These are phyloP conservation scores for Ceratocystis albifundus DNA, from an alignment of 2,329 filamentous ascomycete genomes.

Conservation along the genomic window DNA sequence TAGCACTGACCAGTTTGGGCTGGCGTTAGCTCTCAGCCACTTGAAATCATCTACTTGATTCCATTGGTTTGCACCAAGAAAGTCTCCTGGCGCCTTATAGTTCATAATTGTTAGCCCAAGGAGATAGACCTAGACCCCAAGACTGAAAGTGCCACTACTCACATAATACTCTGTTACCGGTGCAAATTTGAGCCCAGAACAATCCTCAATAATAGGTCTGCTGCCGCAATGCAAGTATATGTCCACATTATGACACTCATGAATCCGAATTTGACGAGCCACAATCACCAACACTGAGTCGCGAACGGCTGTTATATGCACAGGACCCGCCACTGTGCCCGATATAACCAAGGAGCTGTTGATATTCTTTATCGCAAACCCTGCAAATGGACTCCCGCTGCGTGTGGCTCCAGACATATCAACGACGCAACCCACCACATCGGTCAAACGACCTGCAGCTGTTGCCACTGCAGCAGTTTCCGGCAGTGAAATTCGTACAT, in stretches of 20 bases:
- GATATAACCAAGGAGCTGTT: constrained; percentile 61
- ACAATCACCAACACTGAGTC: constrained; percentile 67
- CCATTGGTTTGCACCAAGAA: constrained; percentile 55
- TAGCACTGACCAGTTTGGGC: constrained; percentile 76
- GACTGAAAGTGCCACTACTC: constrained; percentile 23
- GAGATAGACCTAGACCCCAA: background rate
- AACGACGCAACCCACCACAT: constrained; percentile 59
- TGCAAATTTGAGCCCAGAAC: constrained; percentile 64
- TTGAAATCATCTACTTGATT: constrained; percentile 93
- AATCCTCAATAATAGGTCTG: constrained; percentile 90
- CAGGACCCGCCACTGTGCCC: constrained; percentile 65
- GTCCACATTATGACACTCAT: constrained; percentile 69
- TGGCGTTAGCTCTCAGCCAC: constrained; percentile 77
- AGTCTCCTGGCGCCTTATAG: constrained; percentile 12
- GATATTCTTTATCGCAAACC: constrained; percentile 55
- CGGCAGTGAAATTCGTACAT: constrained; percentile 67
- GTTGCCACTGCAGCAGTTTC: constrained; percentile 58
- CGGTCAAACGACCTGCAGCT: constrained; percentile 59
- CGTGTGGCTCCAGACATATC: constrained; percentile 61
- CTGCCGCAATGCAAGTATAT: constrained; percentile 74
- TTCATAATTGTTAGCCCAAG: constrained; percentile 15
- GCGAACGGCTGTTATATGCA: constrained; percentile 66
- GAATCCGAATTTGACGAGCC: constrained; percentile 83
- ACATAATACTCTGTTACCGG: constrained; percentile 60
- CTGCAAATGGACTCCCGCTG: constrained; percentile 54